Evolutionary conservation across 371 early-diverging fungal species (phyloP).

Genomic region (Saksenaea vasiformis): DNA sequence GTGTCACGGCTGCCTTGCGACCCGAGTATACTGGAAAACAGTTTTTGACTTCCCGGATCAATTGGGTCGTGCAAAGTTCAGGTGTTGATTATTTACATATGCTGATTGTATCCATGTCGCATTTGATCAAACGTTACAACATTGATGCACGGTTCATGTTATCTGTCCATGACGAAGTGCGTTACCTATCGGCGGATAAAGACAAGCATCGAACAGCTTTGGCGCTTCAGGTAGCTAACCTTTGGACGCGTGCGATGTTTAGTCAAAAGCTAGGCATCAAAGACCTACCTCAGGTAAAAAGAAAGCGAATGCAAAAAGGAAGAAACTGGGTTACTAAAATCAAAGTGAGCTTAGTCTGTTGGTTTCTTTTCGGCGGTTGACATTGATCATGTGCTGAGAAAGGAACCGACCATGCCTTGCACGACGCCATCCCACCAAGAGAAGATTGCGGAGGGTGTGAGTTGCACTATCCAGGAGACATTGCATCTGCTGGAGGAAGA

Average conservation of each 20-base stretch:
- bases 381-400: conserved; percentile 90
- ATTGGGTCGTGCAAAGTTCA: conserved; percentile 99
- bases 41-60: conserved; percentile 88
- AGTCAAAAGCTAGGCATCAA: conserved; percentile 84
- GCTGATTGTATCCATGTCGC: conserved; percentile 88
- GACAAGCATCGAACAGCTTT: conserved; percentile 79
- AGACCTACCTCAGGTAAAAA: conserved; percentile 80
- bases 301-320: no score
- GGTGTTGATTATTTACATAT: conserved; percentile 98
- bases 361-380: conserved; percentile 97
- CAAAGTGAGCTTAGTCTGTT: no score
- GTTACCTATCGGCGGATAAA: conserved; percentile 82
- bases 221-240: conserved; percentile 90
- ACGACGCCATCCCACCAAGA: conserved; percentile 72
- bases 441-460: conserved; percentile 64
- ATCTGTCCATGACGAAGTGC: conserved; percentile 96
- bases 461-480: conserved; percentile 58
- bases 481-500: conserved; percentile 25
- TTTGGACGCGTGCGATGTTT: conserved; percentile 94
- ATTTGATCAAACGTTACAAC: conserved; percentile 74
- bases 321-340: no score
- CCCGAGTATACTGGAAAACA: conserved; percentile 65
- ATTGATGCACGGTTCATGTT: conserved; percentile 89
- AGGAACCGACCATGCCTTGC: conserved; percentile 85
- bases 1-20: conserved; percentile 84